Evolutionary conservation across 495 filamentous ascomycete genomes (phyloP), one percentile per base, ranked within the genome.

Genomic region (Penicillium desertorum): DNA sequence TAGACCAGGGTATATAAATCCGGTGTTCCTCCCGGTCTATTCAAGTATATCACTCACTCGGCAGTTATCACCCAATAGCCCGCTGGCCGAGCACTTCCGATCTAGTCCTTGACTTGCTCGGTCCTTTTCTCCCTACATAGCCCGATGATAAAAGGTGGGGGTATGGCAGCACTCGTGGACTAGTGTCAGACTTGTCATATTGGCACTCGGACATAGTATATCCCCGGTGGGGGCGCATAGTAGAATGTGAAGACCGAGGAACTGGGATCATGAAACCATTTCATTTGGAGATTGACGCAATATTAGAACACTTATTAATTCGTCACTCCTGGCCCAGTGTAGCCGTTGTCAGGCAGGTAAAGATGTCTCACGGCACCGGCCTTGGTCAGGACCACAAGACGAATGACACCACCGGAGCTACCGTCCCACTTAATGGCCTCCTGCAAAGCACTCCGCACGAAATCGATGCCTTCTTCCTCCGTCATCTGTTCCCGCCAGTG

Each of bases 371-470:
- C 81, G 4, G 92, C 92, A n/a, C 92, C 92, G 71, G 88, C 77
- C 41, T 84, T 81, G 53, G 94, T 98, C 77, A 98, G 74, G 50
- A 98, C 94, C 51, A 97, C 95, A 88, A 98, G 85, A 59, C 94
- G 85, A 68, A 98, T 98, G 45, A 98, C 94, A 71, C 95, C 94
- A 52, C 94, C 94, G 11, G 95, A 98, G 78, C 92, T 96, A 43
- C 94, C 93, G 71, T 98, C 94, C 94, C 94, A 98, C 76, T 96
- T 96, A 80, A 98, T 96, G 14, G 94, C 94, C 78, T 98, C 92
- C 65, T 84, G 80, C 71, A 98, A 75, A 11, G 94, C 84, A 41
- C 84, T 87, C 71, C 95, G 96, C 63, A 98, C 95, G 62, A 98
- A 98, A 27, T 85, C 73, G 55, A 98, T 82, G n/a, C 94, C 95